These are phyloP conservation scores for Peronosclerospora sorghi DNA, from an alignment of 352 stramenopile species.

Conservation along the genomic window DNA sequence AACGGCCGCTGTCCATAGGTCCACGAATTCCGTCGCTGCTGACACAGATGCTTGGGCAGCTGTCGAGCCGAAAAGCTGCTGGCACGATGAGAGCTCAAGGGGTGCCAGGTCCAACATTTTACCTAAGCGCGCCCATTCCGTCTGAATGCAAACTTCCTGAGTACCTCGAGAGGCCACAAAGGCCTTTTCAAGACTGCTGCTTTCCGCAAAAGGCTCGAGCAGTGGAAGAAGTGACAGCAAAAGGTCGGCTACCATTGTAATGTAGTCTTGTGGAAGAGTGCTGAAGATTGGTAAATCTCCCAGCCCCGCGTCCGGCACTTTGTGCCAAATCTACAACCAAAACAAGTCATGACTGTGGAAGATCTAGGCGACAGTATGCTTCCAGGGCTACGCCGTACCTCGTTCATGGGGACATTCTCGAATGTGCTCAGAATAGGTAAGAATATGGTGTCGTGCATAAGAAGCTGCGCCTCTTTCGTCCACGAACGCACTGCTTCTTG, in stretches of 20 bases:
- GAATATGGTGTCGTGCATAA: slow-evolving; percentile 72
- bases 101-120: slow-evolving; percentile 33
- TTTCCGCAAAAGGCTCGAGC: slow-evolving; percentile 73
- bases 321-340: slow-evolving; percentile 35
- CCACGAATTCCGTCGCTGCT: slow-evolving; percentile 47
- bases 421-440: slow-evolving; percentile 44
- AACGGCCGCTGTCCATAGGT: slow-evolving; percentile 58
- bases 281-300: slow-evolving; percentile 67
- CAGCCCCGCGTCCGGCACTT: slow-evolving; percentile 28
- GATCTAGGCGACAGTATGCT: too few species aligned
- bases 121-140: slow-evolving; percentile 41
- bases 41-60: slow-evolving; percentile 7
- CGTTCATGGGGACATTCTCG: slow-evolving; percentile 30
- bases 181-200: slow-evolving; percentile 42
- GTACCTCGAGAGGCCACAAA: slow-evolving; percentile 40
- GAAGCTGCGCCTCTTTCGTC: slow-evolving; percentile 42
- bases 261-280: slow-evolving; percentile 76
- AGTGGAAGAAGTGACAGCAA: slow-evolving; percentile 70
- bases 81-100: slow-evolving; percentile 31
- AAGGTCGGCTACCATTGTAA: slow-evolving; percentile 68
- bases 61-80: slow-evolving; percentile 29
- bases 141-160: slow-evolving; percentile 32
- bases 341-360: too few species aligned
- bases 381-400: slow-evolving; percentile 17
- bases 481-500: slow-evolving; percentile 31